Evolutionary conservation across 2,329 filamentous ascomycete genomes (phyloP), one percentile per base, ranked within the genome.

Genomic region (Penicillium hesseltinei): DNA sequence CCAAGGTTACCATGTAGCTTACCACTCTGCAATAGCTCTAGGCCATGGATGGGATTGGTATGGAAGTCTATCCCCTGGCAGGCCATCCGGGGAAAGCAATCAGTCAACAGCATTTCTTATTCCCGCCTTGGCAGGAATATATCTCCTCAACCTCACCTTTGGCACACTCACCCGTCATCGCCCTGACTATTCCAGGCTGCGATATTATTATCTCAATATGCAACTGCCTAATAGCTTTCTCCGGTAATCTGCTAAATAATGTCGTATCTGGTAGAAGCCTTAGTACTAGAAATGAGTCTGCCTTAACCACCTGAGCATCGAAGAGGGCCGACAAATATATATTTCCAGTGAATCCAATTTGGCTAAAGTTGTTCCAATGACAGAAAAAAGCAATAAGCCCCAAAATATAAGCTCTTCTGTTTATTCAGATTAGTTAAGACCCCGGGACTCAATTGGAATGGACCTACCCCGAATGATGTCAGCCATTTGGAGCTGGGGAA

Each of bases 71-170:
- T 31, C 4, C 29, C 29, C 3, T 10, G 29, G 3, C 29, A 31
- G 11, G 29, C 21, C 25, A 42, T 19, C n/a, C 29, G 31, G 27
- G 35, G 17, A 35, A 51, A 38, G 13, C 31, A n/a, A 45, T 40
- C 42, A 57, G 54, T 47, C 54, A 53, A 27, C 49, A 38, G 9
- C 42, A 31, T 57, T 57, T 44, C 17, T 46, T 4, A 2, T 9
- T 19, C 35, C 33, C 21, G 9, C 5, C 36, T 19, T 3, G n/a
- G n/a, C 17, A 19, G 27, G 17, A 35, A 35, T 40, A n/a, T 23
- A 17, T 4, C 29, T 29, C 4, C n/a, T 19, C 39, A 29, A 31
- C 29, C 42, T 38, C 31, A 44, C 29, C 23, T 23, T 23, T n/a
- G 8, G 6, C n/a, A 9, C 13, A 4, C 6, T 38, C 19, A 11